phyloP scores from a whole-genome alignment of 176 grass and related monocot genomes.

The Oryza glumipatula region DNA sequence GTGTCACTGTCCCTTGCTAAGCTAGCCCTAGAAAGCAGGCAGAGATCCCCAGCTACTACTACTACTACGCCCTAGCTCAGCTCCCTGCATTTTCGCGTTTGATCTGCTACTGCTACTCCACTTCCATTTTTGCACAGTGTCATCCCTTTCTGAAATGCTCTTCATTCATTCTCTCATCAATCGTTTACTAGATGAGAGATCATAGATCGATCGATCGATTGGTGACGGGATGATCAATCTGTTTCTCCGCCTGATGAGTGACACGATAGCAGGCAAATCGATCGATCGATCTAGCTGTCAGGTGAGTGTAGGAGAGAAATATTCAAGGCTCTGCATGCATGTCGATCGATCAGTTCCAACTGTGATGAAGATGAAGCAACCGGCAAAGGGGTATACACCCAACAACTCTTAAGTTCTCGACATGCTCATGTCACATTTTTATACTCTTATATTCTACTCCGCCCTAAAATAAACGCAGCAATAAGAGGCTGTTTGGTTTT shows the following conservation, averaged over 20 bases:
- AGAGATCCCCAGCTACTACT: background rate
- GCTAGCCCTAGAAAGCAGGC: background rate
- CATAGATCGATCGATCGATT: background rate
- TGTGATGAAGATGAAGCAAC: background rate
- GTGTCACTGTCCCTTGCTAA: conserved; percentile 47
- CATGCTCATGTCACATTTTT: too few species aligned
- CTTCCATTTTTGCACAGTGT: conserved; percentile 51
- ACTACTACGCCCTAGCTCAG: background rate
- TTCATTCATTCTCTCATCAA: background rate
- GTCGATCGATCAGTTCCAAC: background rate
- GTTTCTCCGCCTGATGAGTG: background rate
- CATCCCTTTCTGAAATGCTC: background rate
- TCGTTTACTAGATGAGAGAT: too few species aligned
- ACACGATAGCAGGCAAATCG: conserved; percentile 21
- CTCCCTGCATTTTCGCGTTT: conserved; percentile 11
- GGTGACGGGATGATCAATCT: conserved; percentile 22
- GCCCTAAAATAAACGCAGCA: too few species aligned
- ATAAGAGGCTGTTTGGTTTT: too few species aligned
- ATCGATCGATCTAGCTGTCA: background rate
- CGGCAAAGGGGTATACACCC: background rate
- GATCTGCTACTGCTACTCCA: background rate
- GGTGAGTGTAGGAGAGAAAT: background rate
- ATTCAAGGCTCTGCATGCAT: background rate
- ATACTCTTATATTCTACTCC: too few species aligned
- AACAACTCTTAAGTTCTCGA: too few species aligned